Evolutionary conservation across 108 stramenopile genomes (phyloP).

Genomic region (Cyclostephanos tholiformis): DNA sequence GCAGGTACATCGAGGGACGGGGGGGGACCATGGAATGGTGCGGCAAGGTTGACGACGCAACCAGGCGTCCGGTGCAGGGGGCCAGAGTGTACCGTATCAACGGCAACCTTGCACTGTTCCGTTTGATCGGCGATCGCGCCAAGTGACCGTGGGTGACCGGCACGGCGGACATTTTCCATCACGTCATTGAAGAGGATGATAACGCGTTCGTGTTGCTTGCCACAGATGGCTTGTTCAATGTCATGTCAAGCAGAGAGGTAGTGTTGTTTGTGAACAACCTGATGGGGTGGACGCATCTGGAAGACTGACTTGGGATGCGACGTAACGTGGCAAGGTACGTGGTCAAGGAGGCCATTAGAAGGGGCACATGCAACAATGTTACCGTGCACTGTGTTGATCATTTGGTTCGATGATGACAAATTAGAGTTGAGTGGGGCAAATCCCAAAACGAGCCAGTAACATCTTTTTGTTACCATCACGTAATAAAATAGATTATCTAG

Average conservation of each 20-base stretch:
- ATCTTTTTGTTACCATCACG: too few species aligned
- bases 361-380: constrained; percentile 79
- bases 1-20: constrained; percentile 60
- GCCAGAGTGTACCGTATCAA: constrained; percentile 92
- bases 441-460: too few species aligned
- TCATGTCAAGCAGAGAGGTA: constrained; percentile 80
- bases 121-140: constrained; percentile 93
- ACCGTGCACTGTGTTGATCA: constrained; percentile 69
- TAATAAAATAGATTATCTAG: too few species aligned
- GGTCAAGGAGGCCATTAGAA: constrained; percentile 66
- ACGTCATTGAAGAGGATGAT: constrained; percentile 44
- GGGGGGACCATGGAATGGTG: constrained; percentile 87
- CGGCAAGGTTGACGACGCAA: constrained; percentile 48
- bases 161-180: constrained; percentile 77
- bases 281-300: constrained; percentile 26
- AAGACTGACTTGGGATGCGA: constrained; percentile 15
- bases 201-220: constrained; percentile 69
- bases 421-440: background rate
- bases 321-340: constrained; percentile 55
- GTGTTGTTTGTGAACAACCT: constrained; percentile 70
- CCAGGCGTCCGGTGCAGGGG: constrained; percentile 59
- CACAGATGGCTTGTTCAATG: constrained; percentile 94
- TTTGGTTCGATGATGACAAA: constrained; percentile 61
- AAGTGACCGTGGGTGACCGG: constrained; percentile 86
- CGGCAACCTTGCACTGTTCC: constrained; percentile 92